These are phyloP conservation scores for Hypoxylon crocopeplum DNA, from an alignment of 495 filamentous ascomycete species.

Conservation along the genomic window DNA sequence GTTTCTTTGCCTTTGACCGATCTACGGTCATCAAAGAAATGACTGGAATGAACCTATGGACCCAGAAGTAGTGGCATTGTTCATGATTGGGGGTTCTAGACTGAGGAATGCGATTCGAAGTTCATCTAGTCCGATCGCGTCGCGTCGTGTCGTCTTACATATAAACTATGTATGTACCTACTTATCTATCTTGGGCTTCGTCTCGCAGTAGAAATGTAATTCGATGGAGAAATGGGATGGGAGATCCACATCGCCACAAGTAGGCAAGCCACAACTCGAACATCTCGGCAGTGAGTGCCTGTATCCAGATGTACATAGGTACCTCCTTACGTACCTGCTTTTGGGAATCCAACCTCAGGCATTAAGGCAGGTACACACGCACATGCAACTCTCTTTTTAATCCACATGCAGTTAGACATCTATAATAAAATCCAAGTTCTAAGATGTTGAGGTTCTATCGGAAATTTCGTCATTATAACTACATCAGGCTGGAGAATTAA, in stretches of 20 bases:
- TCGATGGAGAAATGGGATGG: not conserved
- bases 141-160: slow-evolving; percentile 12
- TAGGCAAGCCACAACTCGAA: not conserved
- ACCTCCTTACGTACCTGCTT: not conserved
- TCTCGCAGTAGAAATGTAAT: too few relatives aligned
- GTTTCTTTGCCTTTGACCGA: slow-evolving; percentile 9
- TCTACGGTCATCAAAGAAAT: slow-evolving; percentile 22
- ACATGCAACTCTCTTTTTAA: too few relatives aligned
- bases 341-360: too few relatives aligned
- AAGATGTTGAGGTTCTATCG: not conserved
- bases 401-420: too few relatives aligned
- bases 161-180: not conserved
- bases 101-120: slow-evolving; percentile 4
- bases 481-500: not conserved
- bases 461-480: not conserved
- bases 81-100: slow-evolving; percentile 2
- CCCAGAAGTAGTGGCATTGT: not conserved
- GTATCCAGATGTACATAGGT: not conserved
- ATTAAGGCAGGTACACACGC: too few relatives aligned
- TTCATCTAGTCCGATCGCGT: slow-evolving; percentile 23
- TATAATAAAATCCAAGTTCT: not conserved
- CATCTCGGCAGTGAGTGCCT: not conserved
- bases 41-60: slow-evolving; percentile 22
- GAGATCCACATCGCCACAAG: not conserved
- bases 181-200: too few relatives aligned